Base-by-base conservation (phyloP, 306 rosid genomes). In the Parietaria judaica region DNA sequence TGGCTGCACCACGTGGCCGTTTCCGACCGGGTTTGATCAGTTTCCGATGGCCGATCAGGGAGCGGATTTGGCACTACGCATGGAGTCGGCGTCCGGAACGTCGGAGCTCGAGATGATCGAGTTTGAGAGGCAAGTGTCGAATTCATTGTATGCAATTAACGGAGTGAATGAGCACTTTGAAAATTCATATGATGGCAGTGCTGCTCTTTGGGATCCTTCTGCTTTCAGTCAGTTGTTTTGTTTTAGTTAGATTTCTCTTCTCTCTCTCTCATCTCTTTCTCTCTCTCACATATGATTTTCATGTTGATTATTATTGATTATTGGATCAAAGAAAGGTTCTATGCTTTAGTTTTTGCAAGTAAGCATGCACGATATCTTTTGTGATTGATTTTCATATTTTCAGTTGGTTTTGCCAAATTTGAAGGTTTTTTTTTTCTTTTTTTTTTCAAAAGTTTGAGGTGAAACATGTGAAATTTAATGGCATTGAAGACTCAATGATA, bases 1-100 rank as follows among this genome's bases (percentile, higher is more conserved):
- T 36, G 85, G 56, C 66, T 64, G 54, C 48, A 54, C 83, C 46
- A 53, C 81, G 39, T 84, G 94, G 85, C 66, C 76, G 35, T 60
- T 76, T 37, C 60, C 73, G 8, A 62, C 35, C 1, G 78, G 66
- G 61, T 47, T 75, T n/a, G 72, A 74, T 70, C 76, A 65, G 61
- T 59, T 70, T 58, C 69, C 67, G 39, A 11, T 55, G 11, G 62
- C 54, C 39, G 58, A 71, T 3, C 59, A 81, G 58, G 66, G 66
- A 14, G 15, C 62, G 60, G 70, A 77, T 23, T 36, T 16, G 3
- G 45, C 62, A 12, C 46, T 43, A 61, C 65, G 53, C 56, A 10
- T 17, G 11, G 62, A 54, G n/a, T 43, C 41, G 17, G 58, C 74
- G 11, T 63, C 34, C 34, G 14, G 11, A 39, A 50, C 68, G 38